Evolutionary conservation across 192 early-diverging fungal genomes (phyloP).

Genomic region (Coemansia sp.): DNA sequence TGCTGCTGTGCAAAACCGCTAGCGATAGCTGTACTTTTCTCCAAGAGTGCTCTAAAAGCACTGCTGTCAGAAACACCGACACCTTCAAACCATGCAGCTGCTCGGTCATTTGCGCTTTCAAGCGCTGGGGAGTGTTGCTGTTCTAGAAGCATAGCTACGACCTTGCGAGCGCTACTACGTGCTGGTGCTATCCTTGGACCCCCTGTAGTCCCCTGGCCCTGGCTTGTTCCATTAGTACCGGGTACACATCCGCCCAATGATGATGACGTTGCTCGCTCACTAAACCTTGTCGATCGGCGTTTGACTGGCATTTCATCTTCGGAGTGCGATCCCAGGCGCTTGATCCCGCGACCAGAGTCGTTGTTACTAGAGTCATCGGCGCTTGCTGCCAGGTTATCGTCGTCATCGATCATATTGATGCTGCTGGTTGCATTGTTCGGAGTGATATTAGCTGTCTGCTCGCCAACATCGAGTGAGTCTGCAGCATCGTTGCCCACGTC

Average conservation of each 20-base stretch:
- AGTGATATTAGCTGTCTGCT: background rate
- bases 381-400: background rate
- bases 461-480: background rate
- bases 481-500: background rate
- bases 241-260: background rate
- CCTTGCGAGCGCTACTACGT: conserved; percentile 6
- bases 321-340: conserved; percentile 35
- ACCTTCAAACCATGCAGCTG: conserved; percentile 11
- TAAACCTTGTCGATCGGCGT: conserved; percentile 48
- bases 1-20: conserved; percentile 1
- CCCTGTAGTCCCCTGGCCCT: background rate
- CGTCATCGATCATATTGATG: background rate
- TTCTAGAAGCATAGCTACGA: conserved; percentile 2
- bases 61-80: background rate
- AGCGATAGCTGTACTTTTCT: conserved; percentile 2
- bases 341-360: background rate
- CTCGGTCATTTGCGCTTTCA: conserved; percentile 4
- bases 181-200: background rate
- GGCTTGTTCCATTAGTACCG: background rate
- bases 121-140: conserved; percentile 19
- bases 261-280: conserved; percentile 22
- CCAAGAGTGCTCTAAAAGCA: conserved; percentile 1
- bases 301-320: conserved; percentile 49
- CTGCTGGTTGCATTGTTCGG: background rate
- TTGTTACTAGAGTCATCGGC: background rate